Base-by-base conservation (phyloP, 768 basidiomycete species). In the Naganishia friedmannii region DNA sequence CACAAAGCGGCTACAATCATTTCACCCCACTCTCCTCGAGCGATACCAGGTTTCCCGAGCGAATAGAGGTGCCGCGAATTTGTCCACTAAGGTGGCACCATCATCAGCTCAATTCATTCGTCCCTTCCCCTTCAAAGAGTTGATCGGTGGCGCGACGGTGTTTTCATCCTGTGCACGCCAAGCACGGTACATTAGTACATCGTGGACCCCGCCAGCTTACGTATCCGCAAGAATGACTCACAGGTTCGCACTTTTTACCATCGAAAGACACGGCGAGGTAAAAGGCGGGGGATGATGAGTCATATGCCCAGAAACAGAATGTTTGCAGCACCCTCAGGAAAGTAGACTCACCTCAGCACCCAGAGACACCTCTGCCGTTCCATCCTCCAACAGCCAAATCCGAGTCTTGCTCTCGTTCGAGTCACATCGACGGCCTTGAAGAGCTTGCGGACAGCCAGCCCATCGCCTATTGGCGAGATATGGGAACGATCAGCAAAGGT, bases 371-470 rank as follows among this genome's bases (percentile, higher is more conserved):
- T 72, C 72, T 45, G 68, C 72, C 67, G 31, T 28, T 13, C 72
- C 72, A 31, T 72, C 54, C 13, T 60, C 65, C 15, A 70, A 19
- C 29, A 72, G 42, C 72, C 72, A 72, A n/a, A 72, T 58, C 51
- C 72, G 55, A 12, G 58, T 57, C 48, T 56, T 65, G 37, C 48
- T 39, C 32, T 69, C 60, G 9, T 56, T 45, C 53, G 68, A 53
- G 28, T 53, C 51, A 26, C 68, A 53, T 56, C 37, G 39, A 10
- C 57, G 8, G 12, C 65, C 63, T 17, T 65, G 60, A 3, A 72
- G 54, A 3, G 68, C 72, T 39, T 72, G 72, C 2, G 72, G 72
- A 69, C 72, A 72, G 12, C 68, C 72, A 19, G 56, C 48, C 72
- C 72, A 72, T 32, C 39, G 42, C 39, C 57, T 68, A 31, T 2